A percentile compares a stretch with the other conserved stretches of the same genome.
phyloP scores from a whole-genome alignment of 164 flowering plant genomes.

The Kalanchoe fedtschenkoi region DNA sequence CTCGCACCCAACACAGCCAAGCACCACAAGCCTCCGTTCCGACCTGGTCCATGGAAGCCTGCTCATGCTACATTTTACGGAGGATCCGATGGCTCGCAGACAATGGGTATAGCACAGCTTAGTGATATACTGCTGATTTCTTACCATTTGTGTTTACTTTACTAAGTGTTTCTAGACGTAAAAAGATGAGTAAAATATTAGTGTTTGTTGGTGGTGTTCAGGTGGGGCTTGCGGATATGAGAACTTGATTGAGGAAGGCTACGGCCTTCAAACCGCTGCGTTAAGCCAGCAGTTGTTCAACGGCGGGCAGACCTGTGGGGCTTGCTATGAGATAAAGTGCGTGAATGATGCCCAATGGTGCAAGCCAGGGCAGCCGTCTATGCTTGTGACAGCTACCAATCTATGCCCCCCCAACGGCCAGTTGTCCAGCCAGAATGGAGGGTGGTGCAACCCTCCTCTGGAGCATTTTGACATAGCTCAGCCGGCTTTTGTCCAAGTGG shows the following conservation, averaged over 20 bases:
- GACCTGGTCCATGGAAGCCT: conserved; percentile 41
- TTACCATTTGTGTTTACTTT: not conserved
- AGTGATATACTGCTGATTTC: not conserved
- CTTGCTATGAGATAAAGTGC: conserved; percentile 68
- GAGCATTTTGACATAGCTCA: conserved; percentile 60
- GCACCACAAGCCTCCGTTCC: conserved; percentile 26
- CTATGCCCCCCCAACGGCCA: conserved; percentile 55
- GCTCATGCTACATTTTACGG: conserved; percentile 67
- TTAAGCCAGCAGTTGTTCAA: conserved; percentile 54
- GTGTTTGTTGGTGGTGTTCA: conserved; percentile 9
- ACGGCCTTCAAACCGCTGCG: conserved; percentile 51
- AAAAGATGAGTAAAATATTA: too few relatives aligned
- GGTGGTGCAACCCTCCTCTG: conserved; percentile 69
- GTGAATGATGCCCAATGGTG: conserved; percentile 39
- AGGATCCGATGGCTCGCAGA: conserved; percentile 33
- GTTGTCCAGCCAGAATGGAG: conserved; percentile 36
- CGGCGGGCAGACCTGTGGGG: conserved; percentile 47
- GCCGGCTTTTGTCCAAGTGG: conserved; percentile 45
- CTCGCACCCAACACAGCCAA: not conserved
- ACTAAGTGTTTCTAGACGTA: not conserved
- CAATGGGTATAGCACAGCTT: conserved; percentile 51
- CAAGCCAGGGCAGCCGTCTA: conserved; percentile 37
- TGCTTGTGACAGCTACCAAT: conserved; percentile 56
- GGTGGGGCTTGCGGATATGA: conserved; percentile 82
- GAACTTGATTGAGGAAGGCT: conserved; percentile 31